Evolutionary conservation across 768 basidiomycete species (phyloP), one percentile per base, ranked within the genome.

Genomic region (Fomitopsis pulvina): DNA sequence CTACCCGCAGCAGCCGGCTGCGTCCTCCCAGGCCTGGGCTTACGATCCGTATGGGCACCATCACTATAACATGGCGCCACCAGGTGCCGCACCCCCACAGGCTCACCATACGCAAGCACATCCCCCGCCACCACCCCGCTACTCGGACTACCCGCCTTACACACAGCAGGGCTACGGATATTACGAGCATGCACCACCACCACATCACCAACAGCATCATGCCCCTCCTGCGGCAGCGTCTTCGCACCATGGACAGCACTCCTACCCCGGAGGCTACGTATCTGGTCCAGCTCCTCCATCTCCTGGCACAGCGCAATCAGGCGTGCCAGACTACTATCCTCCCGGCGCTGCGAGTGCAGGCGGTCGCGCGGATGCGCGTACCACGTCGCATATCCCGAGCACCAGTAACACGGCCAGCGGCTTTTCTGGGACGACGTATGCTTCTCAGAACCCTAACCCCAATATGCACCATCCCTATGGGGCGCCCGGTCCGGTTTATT

Each of bases 31-130:
- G 1, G 50, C 46, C 6, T 55, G 53, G 51, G 51, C 47, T 27
- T 56, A 59, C 51, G 60, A 62, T 20, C 57, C 60, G 22, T 66
- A 70, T 41, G 61, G 63, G 37, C 65, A 65, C 6, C 66, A 66
- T 37, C 62, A 66, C 39, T 52, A 52, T 25, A 47, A 51, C 24
- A 56, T 46, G 26, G 52, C 49, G n/a, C 66, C 55, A 28, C 54
- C 54, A 14, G 52, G 52, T 28, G 53, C 52, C 20, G 47, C 51
- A 14, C 62, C 59, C 39, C 62, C 55, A 41, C 63, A 42, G 11
- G 42, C 54, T 1, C 50, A 29, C 25, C 45, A 55, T 25, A 42
- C 52, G 16, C 57, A 57, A 28, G 54, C 55, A 8, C 61, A 57
- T 27, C 65, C 57, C 6, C 63, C 58, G 6, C 57, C 57, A 21